Evolutionary conservation across 306 rosid genomes (phyloP), one percentile per base, ranked within the genome.

Genomic region (Inga oerstediana): DNA sequence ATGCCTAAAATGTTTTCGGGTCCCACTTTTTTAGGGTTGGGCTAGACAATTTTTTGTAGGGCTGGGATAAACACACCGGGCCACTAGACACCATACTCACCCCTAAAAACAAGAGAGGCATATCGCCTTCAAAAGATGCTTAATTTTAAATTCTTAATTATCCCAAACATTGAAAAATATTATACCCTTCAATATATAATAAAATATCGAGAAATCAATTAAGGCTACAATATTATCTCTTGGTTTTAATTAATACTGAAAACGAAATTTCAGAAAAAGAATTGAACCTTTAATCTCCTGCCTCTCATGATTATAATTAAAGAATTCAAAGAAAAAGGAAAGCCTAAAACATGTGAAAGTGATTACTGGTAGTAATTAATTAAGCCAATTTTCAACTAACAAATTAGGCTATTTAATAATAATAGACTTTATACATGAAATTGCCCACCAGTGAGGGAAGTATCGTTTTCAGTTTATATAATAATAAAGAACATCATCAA

Each of bases 291-390:
- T 4, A 1, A 30, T n/a, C 30, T n/a, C 64, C 5, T 19, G 9
- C 39, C 59, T 52, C 22, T 3, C 58, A 72, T 72, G 76, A 72
- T 24, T 72, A 51, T 72, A 72, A 72, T 72, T 45, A 72, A 72
- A 22, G 75, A 44, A 22, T 13, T 27, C 2, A 71, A n/a, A 44
- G 8, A 15, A 72, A 72, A 72, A 59, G n/a, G 8, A 45, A 72
- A 45, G 5, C 12, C 58, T 24, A 27, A 68, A 45, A 7, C 58
- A 1, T 74, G 62, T 74, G 62, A 48, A 74, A 45, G 43, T 27
- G 9, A 27, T 48, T 14, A 48, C 17, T 30, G 44, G 44, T 48
- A n/a, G 7, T 27, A 24, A 62, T 10, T 43, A 10, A 66, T 69
- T 24, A 46, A 49, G 24, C 41, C 8, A 27, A 48, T 7, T 59